These are phyloP conservation scores for Mycena olivaceomarginata DNA, from an alignment of 768 basidiomycete genomes.

Conservation along the genomic window DNA sequence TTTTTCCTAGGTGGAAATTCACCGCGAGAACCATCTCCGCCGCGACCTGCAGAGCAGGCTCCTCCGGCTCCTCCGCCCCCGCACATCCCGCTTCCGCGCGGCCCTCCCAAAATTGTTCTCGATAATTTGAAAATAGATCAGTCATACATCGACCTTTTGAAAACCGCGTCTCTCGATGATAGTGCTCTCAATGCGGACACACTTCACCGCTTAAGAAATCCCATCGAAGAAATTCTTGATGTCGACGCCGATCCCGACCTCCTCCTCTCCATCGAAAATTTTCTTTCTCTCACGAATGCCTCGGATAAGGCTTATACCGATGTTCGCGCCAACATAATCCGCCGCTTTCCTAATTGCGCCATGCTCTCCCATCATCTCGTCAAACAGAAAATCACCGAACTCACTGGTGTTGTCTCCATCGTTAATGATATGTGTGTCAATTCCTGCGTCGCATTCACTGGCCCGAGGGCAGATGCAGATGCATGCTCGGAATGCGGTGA, in stretches of 20 bases:
- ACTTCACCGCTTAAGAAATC: not conserved
- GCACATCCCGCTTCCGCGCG: not conserved
- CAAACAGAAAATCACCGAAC: not conserved
- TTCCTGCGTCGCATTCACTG: constrained; percentile 15
- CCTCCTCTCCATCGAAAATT: constrained; percentile 3
- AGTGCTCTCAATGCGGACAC: not conserved
- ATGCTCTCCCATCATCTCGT: constrained; percentile 1
- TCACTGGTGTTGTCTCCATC: constrained; percentile 9
- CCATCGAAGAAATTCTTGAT: not conserved
- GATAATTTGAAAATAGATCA: constrained; percentile 13
- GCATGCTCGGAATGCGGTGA: constrained; percentile 3
- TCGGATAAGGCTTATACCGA: constrained; percentile 2
- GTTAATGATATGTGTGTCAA: constrained; percentile 1
- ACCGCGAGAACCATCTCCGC: constrained; percentile 5
- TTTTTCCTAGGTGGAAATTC: too few relatives aligned
- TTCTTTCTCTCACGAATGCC: not conserved
- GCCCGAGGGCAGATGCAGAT: not conserved
- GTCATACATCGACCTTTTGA: constrained; percentile 4
- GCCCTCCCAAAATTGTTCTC: not conserved
- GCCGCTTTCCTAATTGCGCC: not conserved
- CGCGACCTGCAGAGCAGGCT: not conserved
- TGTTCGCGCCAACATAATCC: not conserved
- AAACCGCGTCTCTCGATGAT: constrained; percentile 6
- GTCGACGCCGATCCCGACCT: constrained; percentile 4
- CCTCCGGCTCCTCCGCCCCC: not conserved